Evolutionary conservation across 441 rosid genomes (phyloP).

Genomic region (Raphanus hybrid): DNA sequence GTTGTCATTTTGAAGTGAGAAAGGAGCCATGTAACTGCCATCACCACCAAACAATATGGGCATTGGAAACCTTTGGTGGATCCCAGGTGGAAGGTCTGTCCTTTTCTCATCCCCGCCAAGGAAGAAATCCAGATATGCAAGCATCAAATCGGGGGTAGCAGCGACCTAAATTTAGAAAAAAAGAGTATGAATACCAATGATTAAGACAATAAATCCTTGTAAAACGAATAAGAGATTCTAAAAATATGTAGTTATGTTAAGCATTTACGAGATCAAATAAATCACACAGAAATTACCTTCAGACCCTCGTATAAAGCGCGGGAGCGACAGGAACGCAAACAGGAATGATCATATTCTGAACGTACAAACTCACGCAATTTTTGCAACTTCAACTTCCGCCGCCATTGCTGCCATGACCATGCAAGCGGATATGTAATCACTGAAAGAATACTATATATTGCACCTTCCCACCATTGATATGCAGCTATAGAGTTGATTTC

Average conservation of each 20-base stretch:
- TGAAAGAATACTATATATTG: conserved; percentile 82
- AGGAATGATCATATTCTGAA: conserved; percentile 98
- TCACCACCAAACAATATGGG: conserved; percentile 95
- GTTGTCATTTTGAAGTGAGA: conserved; percentile 94
- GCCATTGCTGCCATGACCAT: conserved; percentile 99
- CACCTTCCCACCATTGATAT: conserved; percentile 99
- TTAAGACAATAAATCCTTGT: not conserved
- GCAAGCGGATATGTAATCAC: conserved; percentile 87
- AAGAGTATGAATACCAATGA: not conserved
- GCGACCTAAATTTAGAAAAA: conserved; percentile 63
- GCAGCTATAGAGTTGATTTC: conserved; percentile 96
- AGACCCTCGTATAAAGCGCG: conserved; percentile 99
- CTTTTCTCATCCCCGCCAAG: conserved; percentile 99
- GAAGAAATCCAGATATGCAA: conserved; percentile 96
- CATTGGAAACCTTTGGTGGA: conserved; percentile 83
- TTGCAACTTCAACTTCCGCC: conserved; percentile 86
- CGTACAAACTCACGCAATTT: conserved; percentile 97
- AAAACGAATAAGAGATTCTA: too few species aligned
- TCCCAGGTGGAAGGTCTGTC: conserved; percentile 91
- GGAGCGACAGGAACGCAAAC: conserved; percentile 98
- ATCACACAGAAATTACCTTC: conserved; percentile 58
- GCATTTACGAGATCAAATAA: conserved; percentile 13
- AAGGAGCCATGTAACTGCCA: conserved; percentile 98
- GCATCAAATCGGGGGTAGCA: conserved; percentile 95
- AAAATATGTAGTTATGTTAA: conserved; percentile 19